Conservation (phyloP, 2,329 filamentous ascomycete species). For the Botrytis aclada region DNA sequence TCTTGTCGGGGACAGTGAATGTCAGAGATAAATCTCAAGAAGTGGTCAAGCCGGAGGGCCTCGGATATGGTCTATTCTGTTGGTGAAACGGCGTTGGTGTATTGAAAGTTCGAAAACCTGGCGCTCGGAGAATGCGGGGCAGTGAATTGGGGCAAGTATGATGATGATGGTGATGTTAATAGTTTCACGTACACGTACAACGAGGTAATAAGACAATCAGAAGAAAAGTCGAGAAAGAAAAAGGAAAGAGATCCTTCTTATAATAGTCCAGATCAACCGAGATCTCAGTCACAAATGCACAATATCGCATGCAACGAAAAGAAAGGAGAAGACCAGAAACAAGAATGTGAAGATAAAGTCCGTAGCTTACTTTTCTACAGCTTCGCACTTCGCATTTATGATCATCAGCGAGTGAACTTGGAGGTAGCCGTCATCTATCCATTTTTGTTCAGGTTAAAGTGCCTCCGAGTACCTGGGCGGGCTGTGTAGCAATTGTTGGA, state of each 20-base stretch:
- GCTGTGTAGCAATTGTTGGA: background rate
- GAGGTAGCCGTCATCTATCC: background rate
- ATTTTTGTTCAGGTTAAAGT: background rate
- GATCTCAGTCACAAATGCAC: background rate
- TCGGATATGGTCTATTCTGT: background rate
- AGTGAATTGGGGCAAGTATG: background rate
- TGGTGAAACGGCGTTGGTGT: constrained; percentile 1
- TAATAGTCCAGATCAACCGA: background rate
- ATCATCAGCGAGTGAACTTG: background rate
- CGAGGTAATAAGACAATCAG: background rate
- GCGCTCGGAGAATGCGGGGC: background rate
- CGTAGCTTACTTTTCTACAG: background rate
- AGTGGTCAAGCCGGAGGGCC: background rate
- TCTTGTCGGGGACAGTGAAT: background rate
- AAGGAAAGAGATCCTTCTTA: background rate
- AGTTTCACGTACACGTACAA: background rate
- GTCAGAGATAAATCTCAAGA: background rate
- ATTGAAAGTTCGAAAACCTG: background rate
- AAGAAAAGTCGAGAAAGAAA: background rate
- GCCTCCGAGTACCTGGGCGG: background rate
- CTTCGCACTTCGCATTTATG: background rate
- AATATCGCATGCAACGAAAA: background rate
- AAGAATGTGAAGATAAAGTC: background rate
- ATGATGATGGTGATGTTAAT: background rate
- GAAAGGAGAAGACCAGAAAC: background rate